Base-by-base conservation (phyloP, 2,329 filamentous ascomycete genomes). In the Helminthosporium solani region DNA sequence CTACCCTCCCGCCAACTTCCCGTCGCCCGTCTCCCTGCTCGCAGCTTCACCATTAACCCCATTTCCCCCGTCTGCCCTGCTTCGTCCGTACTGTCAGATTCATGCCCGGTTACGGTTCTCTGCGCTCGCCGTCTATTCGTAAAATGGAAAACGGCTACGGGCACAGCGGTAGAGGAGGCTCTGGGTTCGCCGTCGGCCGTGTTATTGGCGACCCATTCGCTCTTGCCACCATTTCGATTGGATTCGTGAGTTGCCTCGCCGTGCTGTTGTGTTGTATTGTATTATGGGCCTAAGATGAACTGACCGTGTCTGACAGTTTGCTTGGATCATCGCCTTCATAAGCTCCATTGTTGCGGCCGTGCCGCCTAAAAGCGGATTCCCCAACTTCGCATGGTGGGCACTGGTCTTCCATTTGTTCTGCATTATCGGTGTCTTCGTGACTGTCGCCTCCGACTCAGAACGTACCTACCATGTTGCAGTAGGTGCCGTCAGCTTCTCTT, bases 181-280 rank as follows among this genome's bases (percentile, higher is more conserved):
- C 64, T 47, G 75, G 73, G 61, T 85, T 96, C 72, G 86, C 82
- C 71, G 73, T 91, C 71, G 88, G 88, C 68, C 95, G 96, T 73
- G 90, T 99, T 61, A 80, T 96, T 51, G 94, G 94, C 62, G 92
- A 99, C 74, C 94, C 94, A 5, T 97, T 99, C 73, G 91, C 92
- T 49, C 81, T 99, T 50, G 90, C 91, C 44, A 97, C 94, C 28
- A 83, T 95, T 54, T 96, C 92, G 47, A 96, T 97, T 70, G 83
- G 87, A 53, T 79, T 88, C 67, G 92, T 96, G 83, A 72, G 90
- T 81, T 20, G 19, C 42, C 28, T 27, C n/a, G n/a, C n/a, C n/a
- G n/a, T n/a, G n/a, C n/a, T n/a, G n/a, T n/a, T n/a, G n/a, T n/a
- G n/a, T n/a, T n/a, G n/a, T n/a, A n/a, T n/a, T n/a, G n/a, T n/a